Evolutionary conservation across 345 rosid species (phyloP), one percentile per base, ranked within the genome.

Genomic region (Firmiana major): DNA sequence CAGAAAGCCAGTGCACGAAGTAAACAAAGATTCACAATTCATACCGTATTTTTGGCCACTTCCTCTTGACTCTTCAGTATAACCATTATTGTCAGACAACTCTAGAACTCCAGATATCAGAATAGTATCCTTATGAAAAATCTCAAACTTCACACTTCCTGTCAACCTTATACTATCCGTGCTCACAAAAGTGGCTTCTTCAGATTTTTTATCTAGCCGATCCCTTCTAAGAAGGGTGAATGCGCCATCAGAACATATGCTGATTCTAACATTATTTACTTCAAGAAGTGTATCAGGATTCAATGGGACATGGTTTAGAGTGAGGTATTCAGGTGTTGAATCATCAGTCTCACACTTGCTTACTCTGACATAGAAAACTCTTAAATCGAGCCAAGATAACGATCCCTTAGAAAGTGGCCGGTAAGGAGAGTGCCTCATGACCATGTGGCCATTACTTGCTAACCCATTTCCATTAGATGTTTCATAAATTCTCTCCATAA

Each of bases 281-380:
- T 93, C 96, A 63, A 90, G 68, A 75, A 90, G 80, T 69, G 95
- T 88, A 71, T 90, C 87, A 8, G 86, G 94, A 81, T 84, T 83
- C 59, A 90, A 73, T 24, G 93, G 96, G 64, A 93, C 85, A 79
- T 91, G 94, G 76, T 85, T 90, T 83, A 93, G 68, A 5, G 87
- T 84, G 76, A 95, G 97, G 69, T 46, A 80, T 63, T 89, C 84
- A 7, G 96, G 95, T 5, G 90, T 84, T 15, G 91, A 87, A 72
- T 83, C 92, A 79, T 89, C 90, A 62, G 87, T 86, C 79, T 69
- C 83, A 63, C 87, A 90, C 74, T 86, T 83, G 82, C 90, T 84
- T 26, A 90, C 75, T 78, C 97, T 84, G 28, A 94, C 89, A 83
- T 93, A 94, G 75, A 94, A 93, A n/a, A 94, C 97, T 83, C 91